Evolutionary conservation across 768 basidiomycete species (phyloP), one percentile per base, ranked within the genome.

Genomic region (Rhodotorula sphaerocarpa): DNA sequence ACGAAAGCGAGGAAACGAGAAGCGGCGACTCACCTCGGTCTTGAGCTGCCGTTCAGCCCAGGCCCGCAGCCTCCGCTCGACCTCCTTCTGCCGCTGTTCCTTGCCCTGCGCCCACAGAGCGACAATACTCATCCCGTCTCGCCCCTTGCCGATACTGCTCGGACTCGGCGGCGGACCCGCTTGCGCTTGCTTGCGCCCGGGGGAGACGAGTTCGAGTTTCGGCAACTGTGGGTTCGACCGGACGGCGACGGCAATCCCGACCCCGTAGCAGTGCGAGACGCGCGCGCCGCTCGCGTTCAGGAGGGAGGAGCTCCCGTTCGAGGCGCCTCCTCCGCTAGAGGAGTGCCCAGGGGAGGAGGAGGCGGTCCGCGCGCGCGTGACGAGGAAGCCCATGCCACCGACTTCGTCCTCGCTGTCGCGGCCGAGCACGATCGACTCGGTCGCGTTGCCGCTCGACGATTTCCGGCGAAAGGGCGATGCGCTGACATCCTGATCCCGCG

Each of bases 71-170:
- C 70, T 25, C 33, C 56, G 4, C 27, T 54, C 43, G 21, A 71
- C 47, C 59, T 70, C 71, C 31, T 59, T 48, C 57, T 57, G 45
- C 50, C 71, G 21, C 36, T 41, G 45, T 44, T 67, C 66, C 45
- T 65, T 62, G 9, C 70, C 70, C 50, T 65, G 66, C n/a, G 59
- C 67, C 70, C 70, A 70, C 9, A 70, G 55, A 20, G 70, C 70
- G 7, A 68, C 70, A 42, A 70, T 58, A 31, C 63, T 70, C 70
- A 70, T 70, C 9, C 70, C 70, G 10, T 70, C 70, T 28, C 66
- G 9, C 1, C 61, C 64, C 47, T 65, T 65, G 11, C 66, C 70
- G 6, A 69, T 66, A 18, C 62, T 64, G 30, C 60, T 62, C 31
- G 64, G 65, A 27, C 67, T 70, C 50, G 67, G 61, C 9, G 68